A percentile compares a stretch with the other conserved stretches of the same genome.
These are phyloP conservation scores for Penicillium turbatum DNA, from an alignment of 495 filamentous ascomycete species.

Conservation along the genomic window DNA sequence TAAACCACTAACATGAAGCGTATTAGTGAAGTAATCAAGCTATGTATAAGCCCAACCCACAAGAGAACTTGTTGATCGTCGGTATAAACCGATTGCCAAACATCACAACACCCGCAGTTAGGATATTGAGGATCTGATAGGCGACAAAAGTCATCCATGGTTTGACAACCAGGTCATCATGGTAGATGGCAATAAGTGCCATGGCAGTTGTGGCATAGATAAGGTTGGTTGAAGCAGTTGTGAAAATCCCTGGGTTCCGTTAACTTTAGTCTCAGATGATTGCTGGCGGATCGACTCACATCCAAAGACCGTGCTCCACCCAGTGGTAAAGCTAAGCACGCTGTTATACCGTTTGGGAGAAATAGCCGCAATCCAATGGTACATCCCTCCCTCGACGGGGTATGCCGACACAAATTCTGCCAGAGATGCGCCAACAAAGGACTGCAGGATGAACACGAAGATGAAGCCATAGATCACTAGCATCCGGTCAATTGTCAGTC, in stretches of 20 bases:
- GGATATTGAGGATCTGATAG: slow-evolving; percentile 32
- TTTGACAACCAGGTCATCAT: slow-evolving; percentile 31
- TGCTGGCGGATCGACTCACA: slow-evolving; percentile 19
- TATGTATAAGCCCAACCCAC: slow-evolving; percentile 13
- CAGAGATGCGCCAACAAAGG: slow-evolving; percentile 47
- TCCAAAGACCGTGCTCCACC: slow-evolving; percentile 40
- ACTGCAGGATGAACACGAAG: slow-evolving; percentile 47
- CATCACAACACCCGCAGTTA: slow-evolving; percentile 31
- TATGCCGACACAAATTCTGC: slow-evolving; percentile 54
- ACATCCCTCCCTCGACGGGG: slow-evolving; percentile 50
- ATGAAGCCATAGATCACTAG: slow-evolving; percentile 43
- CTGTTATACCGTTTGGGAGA: slow-evolving; percentile 41
- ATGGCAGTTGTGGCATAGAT: slow-evolving; percentile 36
- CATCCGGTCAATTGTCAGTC: neutral
- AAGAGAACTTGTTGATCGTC: slow-evolving; percentile 35
- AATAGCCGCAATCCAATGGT: slow-evolving; percentile 52
- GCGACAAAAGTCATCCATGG: slow-evolving; percentile 39
- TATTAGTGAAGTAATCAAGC: neutral
- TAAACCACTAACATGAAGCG: slow-evolving; percentile 47
- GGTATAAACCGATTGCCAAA: slow-evolving; percentile 38
- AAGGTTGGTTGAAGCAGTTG: slow-evolving; percentile 39
- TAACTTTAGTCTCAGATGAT: neutral
- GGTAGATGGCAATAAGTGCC: slow-evolving; percentile 34
- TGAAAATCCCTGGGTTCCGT: slow-evolving; percentile 34
- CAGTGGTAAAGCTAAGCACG: slow-evolving; percentile 37